Evolutionary conservation across 148 eudicot genomes (phyloP).

Genomic region (Vaccinium vitisidaea): DNA sequence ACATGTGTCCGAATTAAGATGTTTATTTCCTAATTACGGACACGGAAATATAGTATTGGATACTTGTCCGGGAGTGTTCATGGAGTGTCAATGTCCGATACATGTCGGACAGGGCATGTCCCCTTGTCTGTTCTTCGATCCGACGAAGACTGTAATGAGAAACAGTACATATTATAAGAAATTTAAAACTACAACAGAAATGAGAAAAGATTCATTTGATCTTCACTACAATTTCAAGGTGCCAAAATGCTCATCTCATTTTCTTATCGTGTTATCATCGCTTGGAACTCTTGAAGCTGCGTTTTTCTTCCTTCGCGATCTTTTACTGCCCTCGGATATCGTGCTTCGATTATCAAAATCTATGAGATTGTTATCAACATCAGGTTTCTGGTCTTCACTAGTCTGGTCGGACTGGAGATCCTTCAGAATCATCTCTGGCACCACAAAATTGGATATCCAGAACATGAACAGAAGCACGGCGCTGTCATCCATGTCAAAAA

Average conservation of each 20-base stretch:
- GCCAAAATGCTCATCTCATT: background rate
- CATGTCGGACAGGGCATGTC: background rate
- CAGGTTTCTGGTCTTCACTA: constrained; percentile 16
- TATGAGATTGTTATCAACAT: constrained; percentile 3
- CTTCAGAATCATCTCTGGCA: constrained; percentile 36
- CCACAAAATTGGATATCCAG: constrained; percentile 50
- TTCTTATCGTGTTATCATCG: background rate
- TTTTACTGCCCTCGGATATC: background rate
- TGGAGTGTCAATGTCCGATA: too few relatives aligned
- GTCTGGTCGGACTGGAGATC: constrained; percentile 25
- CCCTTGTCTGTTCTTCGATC: background rate
- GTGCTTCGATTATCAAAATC: background rate
- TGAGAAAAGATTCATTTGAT: background rate
- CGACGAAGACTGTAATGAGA: background rate
- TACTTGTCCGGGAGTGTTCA: background rate
- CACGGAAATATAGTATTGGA: too few relatives aligned
- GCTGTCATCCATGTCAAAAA: constrained; percentile 25
- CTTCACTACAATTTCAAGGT: background rate
- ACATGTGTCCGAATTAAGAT: too few relatives aligned
- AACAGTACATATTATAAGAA: too few relatives aligned
- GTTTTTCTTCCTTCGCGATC: background rate
- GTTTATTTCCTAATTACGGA: too few relatives aligned
- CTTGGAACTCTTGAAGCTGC: constrained; percentile 8
- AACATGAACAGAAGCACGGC: constrained; percentile 32
- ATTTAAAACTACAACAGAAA: background rate